Percentiles rank a stretch among this genome's conserved stretches.
These are phyloP conservation scores for Apodospora peruviana DNA, from an alignment of 495 filamentous ascomycete genomes.

Conservation along the genomic window DNA sequence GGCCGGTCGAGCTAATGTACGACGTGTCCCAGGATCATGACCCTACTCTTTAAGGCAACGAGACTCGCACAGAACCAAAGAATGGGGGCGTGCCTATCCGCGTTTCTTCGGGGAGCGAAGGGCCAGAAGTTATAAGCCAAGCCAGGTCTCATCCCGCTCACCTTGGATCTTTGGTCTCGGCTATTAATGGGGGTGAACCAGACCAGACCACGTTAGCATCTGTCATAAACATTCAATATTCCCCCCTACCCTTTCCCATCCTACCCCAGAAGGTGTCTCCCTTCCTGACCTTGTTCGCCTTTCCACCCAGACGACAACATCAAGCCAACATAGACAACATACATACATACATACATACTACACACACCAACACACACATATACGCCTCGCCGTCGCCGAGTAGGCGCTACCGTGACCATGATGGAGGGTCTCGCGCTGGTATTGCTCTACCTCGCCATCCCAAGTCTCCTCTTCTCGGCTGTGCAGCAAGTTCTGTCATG, in stretches of 20 bases:
- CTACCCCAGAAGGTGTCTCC: background rate
- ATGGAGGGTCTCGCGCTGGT: slow-evolving; percentile 29
- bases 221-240: background rate
- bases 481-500: slow-evolving; percentile 34
- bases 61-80: slow-evolving; percentile 6
- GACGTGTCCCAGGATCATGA: slow-evolving; percentile 12
- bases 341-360: too few species aligned
- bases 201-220: background rate
- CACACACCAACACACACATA: too few species aligned
- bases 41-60: slow-evolving; percentile 17
- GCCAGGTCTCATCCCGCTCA: slow-evolving; percentile 8
- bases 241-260: background rate
- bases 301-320: background rate
- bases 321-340: too few species aligned
- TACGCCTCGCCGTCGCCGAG: too few species aligned
- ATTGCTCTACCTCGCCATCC: slow-evolving; percentile 39
- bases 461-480: slow-evolving; percentile 36
- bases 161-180: slow-evolving; percentile 8
- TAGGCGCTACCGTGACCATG: too few species aligned
- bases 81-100: slow-evolving; percentile 3
- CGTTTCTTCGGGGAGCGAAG: slow-evolving; percentile 15
- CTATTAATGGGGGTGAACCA: slow-evolving; percentile 5
- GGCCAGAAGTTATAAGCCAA: slow-evolving; percentile 13
- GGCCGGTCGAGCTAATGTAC: slow-evolving; percentile 7
- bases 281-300: too few species aligned